These are phyloP conservation scores for Cercospora zeina DNA, from an alignment of 2,329 filamentous ascomycete genomes.

Conservation along the genomic window DNA sequence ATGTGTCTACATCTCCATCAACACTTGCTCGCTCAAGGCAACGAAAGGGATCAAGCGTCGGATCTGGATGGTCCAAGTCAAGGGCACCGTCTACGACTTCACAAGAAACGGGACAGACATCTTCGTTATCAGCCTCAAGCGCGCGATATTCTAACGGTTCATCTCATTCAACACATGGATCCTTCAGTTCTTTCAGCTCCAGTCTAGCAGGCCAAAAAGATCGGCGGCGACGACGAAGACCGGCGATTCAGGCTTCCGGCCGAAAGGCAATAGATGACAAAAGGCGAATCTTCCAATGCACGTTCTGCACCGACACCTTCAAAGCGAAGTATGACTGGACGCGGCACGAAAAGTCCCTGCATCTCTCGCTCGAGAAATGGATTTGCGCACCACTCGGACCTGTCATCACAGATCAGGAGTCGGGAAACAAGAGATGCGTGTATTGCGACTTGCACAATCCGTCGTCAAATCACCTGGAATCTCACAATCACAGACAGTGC, in stretches of 20 bases:
- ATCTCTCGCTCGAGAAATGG: conserved; percentile 67
- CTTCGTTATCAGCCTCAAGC: conserved; percentile 39
- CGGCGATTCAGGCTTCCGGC: conserved; percentile 29
- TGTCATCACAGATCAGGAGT: conserved; percentile 57
- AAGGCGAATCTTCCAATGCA: conserved; percentile 57
- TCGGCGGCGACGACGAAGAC: conserved; percentile 53
- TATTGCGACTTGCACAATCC: conserved; percentile 60
- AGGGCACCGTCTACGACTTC: conserved; percentile 56
- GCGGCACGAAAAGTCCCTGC: conserved; percentile 64
- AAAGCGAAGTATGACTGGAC: conserved; percentile 61
- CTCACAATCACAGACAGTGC: conserved; percentile 63
- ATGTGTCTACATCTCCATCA: conserved; percentile 36
- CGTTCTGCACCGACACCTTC: conserved; percentile 59
- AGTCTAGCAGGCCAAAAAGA: conserved; percentile 58
- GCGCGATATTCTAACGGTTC: conserved; percentile 60
- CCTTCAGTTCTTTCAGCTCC: conserved; percentile 53
- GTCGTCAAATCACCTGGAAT: conserved; percentile 57
- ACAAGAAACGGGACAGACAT: conserved; percentile 39
- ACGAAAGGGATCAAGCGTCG: conserved; percentile 53
- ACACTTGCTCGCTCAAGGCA: conserved; percentile 36
- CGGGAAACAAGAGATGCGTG: conserved; percentile 59
- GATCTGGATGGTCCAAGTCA: conserved; percentile 52
- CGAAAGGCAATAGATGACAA: conserved; percentile 39
- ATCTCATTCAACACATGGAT: conserved; percentile 55
- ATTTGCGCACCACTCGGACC: conserved; percentile 61